Evolutionary conservation across 306 rosid species (phyloP), one percentile per base, ranked within the genome.

Genomic region (Citrullus colocynthis): DNA sequence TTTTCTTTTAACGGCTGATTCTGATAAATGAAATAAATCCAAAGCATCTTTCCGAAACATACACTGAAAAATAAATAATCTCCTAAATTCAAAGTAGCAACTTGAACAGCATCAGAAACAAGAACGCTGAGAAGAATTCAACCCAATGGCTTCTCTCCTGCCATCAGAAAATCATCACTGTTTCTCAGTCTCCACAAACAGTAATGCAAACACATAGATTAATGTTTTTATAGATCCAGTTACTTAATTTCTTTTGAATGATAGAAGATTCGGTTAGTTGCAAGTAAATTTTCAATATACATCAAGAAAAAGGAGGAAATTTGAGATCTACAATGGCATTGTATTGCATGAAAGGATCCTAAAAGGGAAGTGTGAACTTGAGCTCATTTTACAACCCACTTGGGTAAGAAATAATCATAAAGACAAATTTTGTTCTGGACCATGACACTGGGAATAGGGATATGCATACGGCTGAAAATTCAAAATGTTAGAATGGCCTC

Each of bases 71-170:
- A 85, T 64, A 63, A 84, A 79, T 84, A 78, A 78, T 80, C 80
- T 69, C 78, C 80, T 72, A 45, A 75, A 62, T 62, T 86, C 74
- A 81, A 36, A 84, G 12, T 78, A 83, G 41, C 63, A 85, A 79
- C 78, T 82, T 75, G 34, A 82, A 65, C 86, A 78, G 51, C 78
- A 83, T 83, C 39, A 85, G 64, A 56, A 86, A 63, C 81, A 85
- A 1, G 60, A 74, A 78, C 77, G 49, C 30, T 30, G 83, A 51
- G 51, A 80, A 55, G 60, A 74, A 49, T 55, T 87, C 83, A 34
- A 86, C 41, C 44, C 59, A 37, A 75, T 62, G 74, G 62, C 52
- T 61, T 34, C 81, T 87, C 78, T 81, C 86, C 96, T 91, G 93
- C 28, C 60, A 67, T 14, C 30, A 36, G 42, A 56, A 80, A 65